Base-by-base conservation (phyloP, 1,139 yeast genomes). In the Scheffersomyces cryptocercus region DNA sequence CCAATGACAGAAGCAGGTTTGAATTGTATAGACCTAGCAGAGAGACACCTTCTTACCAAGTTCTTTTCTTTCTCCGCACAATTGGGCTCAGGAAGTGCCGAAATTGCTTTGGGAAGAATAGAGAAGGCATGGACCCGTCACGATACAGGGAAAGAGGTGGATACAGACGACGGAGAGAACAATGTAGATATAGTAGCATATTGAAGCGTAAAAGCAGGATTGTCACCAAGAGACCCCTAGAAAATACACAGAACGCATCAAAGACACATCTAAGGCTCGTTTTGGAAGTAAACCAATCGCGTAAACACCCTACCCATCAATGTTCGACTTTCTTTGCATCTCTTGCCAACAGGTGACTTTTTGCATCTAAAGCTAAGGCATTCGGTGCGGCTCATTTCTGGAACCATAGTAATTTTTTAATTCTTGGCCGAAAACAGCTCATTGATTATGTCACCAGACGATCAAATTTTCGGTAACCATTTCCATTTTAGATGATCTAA, bases 1-100 rank as follows among this genome's bases (percentile, higher is more conserved):
- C 85, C 89, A 3, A 77, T 83, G 63, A 68, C 77, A 45, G 68
- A 81, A 4, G 82, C 85, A 0, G 91, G 89, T 0, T 51, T 75
- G 44, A 79, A 79, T 50, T 78, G 84, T 42, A 61, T 70, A 28
- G 63, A 67, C 16, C 70, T 69, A 28, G 64, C 65, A 5, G 80
- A 84, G 41, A 71, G 78, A 53, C 53, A 59, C 24, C 54, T 76
- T 29, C 75, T 81, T 1, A 69, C 73, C 47, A 70, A 64, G 44
- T 80, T 70, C 31, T 54, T 55, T 30, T 36, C 46, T 30, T 40
- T 47, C 12, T 45, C 46, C 38, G 53, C 48, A 28, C 55, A 50
- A 6, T 42, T 51, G n/a, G 65, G 65, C 1, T 51, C 59, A 14
- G 64, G 62, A n/a, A 55, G 63, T 42, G 64, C 65, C 0, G 57